Percentiles rank a stretch among this genome's conserved stretches.
Conservation (phyloP, 257 asterid species). For the Echium plantagineum region DNA sequence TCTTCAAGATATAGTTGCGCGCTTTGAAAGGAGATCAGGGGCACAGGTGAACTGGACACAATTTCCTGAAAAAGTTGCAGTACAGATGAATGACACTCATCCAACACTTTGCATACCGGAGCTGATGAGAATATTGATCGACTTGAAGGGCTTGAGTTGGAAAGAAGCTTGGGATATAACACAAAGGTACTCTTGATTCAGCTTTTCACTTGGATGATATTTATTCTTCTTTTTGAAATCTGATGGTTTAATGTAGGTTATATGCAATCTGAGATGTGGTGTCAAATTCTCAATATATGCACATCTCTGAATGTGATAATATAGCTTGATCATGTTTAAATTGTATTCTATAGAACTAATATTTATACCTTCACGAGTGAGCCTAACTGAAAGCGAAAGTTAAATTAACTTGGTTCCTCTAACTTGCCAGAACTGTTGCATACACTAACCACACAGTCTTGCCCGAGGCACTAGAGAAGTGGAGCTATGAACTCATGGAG, state of each 20-base stretch:
- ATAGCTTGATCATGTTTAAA: too few species aligned
- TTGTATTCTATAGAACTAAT: too few species aligned
- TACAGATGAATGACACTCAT: slow-evolving; percentile 90
- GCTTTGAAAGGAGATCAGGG: slow-evolving; percentile 66
- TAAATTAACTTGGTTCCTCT: slow-evolving; percentile 15
- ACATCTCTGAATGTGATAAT: too few species aligned
- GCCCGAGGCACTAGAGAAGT: slow-evolving; percentile 90
- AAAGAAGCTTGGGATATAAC: slow-evolving; percentile 75
- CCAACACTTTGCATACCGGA: slow-evolving; percentile 87
- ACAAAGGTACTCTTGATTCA: slow-evolving; percentile 32
- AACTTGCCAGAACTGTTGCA: slow-evolving; percentile 63
- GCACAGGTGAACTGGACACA: slow-evolving; percentile 56
- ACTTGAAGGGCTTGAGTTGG: slow-evolving; percentile 71
- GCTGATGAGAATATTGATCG: slow-evolving; percentile 74
- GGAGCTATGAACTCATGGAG: slow-evolving; percentile 76
- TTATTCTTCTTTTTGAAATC: too few species aligned
- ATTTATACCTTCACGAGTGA: not conserved
- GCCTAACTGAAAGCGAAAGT: slow-evolving; percentile 13
- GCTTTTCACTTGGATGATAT: not conserved
- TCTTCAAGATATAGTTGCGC: slow-evolving; percentile 72
- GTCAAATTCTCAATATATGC: too few species aligned
- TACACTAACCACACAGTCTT: slow-evolving; percentile 85
- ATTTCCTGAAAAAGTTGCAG: slow-evolving; percentile 83
- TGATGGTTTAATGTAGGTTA: too few species aligned
- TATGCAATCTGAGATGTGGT: too few species aligned